Base-by-base conservation (phyloP, 2,329 filamentous ascomycete genomes). In the Pseudofabraea citricarpa region DNA sequence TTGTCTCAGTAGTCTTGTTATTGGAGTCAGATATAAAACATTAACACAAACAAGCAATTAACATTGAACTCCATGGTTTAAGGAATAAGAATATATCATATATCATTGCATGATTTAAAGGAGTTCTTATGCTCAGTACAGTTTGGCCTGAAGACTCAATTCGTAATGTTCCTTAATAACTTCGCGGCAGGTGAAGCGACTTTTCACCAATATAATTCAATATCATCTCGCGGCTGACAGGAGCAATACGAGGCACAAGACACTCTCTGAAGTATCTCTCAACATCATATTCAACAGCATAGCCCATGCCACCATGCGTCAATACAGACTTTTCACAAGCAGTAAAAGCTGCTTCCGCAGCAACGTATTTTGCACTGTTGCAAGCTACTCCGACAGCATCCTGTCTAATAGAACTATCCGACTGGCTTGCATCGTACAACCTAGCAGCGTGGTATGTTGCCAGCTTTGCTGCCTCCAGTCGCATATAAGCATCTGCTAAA, bases 161-260 rank as follows among this genome's bases (percentile, higher is more conserved):
- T n/a, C n/a, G n/a, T n/a, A n/a, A n/a, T n/a, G n/a, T n/a, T n/a
- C n/a, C n/a, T 51, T 36, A 87, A 51, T 87, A 89, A 56, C 82
- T 87, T 46, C 79, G 69, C 1, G 84, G 85, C 20, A 88, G 55
- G 3, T 72, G 65, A n/a, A 88, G 62, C 0, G 78, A 83, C 64
- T 78, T 85, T 59, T 87, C 83, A 3, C 75, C 72, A 10, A 88
- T 74, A 59, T 81, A 87, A 52, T 87, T 88, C 68, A 86, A 66
- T 41, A 88, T 85, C 85, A 88, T 88, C 66, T 88, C 85, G 50
- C 80, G 62, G 44, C 76, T 81, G 0, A 85, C 73, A 0, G 80
- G 81, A 8, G 81, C 79, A 41, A 85, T 79, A 8, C 81, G 64
- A 3, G 81, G 80, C 29, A 85, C 75, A 45, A 83, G 68, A 41